Percentiles rank a stretch among this genome's conserved stretches.
phyloP scores from a whole-genome alignment of 257 asterid species.

The Mitragyna speciosa region DNA sequence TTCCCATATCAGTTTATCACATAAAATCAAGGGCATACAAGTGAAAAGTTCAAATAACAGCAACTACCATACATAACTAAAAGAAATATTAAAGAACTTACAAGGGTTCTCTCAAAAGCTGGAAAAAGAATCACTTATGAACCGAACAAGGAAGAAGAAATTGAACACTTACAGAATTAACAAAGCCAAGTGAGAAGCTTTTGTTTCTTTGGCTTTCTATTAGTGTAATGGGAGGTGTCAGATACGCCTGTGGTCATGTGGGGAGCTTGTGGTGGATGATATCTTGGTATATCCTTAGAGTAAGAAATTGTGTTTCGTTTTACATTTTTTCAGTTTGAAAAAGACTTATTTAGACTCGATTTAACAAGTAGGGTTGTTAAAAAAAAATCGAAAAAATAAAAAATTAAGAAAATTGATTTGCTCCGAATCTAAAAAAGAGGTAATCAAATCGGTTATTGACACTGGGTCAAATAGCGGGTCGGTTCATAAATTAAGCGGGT shows the following conservation, averaged over 20 bases:
- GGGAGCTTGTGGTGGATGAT: slow-evolving; percentile 7
- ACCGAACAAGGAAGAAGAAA: background rate
- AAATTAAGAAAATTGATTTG: too few species aligned
- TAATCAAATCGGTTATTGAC: too few species aligned
- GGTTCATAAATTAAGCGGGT: too few species aligned
- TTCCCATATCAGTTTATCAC: slow-evolving; percentile 18
- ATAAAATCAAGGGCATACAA: background rate
- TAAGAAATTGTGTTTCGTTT: background rate
- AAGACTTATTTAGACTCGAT: too few species aligned
- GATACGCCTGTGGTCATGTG: background rate
- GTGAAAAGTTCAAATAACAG: background rate
- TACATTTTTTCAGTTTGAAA: background rate
- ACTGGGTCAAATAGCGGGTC: too few species aligned
- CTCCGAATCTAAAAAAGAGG: too few species aligned
- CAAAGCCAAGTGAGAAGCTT: background rate
- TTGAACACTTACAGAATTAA: slow-evolving; percentile 9
- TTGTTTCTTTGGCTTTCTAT: background rate
- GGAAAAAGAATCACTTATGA: background rate
- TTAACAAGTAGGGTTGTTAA: too few species aligned
- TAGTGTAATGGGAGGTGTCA: background rate
- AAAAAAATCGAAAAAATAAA: too few species aligned
- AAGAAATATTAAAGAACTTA: background rate
- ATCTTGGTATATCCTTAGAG: background rate
- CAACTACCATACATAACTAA: background rate
- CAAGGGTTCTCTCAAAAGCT: background rate